Percentiles rank a stretch among this genome's conserved stretches.
phyloP scores from a whole-genome alignment of 768 basidiomycete genomes.

The Russula sp. region DNA sequence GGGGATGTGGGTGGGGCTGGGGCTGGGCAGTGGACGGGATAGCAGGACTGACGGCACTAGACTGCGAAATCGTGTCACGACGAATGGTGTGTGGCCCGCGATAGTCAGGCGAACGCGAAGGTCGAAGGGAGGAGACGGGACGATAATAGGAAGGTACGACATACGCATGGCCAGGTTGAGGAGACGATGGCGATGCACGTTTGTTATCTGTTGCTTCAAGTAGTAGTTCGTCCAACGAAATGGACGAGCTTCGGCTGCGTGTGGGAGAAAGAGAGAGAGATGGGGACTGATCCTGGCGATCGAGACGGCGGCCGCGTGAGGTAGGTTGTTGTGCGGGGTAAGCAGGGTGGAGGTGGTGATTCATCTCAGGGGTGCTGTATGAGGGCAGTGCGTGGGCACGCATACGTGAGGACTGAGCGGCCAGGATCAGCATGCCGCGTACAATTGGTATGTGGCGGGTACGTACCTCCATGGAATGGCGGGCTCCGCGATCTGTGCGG shows the following conservation, averaged over 20 bases:
- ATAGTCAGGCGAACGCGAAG: conserved; percentile 17
- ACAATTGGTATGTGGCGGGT: background rate
- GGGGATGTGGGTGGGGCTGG: no score
- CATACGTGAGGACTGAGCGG: conserved; percentile 23
- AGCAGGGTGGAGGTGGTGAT: conserved; percentile 27
- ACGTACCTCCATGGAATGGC: conserved; percentile 30
- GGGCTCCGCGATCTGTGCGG: conserved; percentile 36
- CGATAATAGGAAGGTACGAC: conserved; percentile 28
- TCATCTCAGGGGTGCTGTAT: conserved; percentile 22
- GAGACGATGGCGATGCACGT: conserved; percentile 26
- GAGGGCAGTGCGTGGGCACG: conserved; percentile 25
- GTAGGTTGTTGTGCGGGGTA: conserved; percentile 26
- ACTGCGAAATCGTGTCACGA: conserved; percentile 9
- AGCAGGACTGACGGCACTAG: conserved; percentile 8
- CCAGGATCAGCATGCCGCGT: conserved; percentile 2
- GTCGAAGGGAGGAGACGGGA: conserved; percentile 11
- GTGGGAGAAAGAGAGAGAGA: conserved; percentile 35
- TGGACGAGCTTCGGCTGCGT: conserved; percentile 32
- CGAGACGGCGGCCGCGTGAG: conserved; percentile 25
- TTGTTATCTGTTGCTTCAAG: conserved; percentile 39
- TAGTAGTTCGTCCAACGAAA: conserved; percentile 43
- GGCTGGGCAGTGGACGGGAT: conserved; percentile 25
- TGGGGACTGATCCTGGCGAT: conserved; percentile 22
- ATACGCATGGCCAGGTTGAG: conserved; percentile 28
- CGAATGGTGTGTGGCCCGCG: conserved; percentile 9